phyloP scores from a whole-genome alignment of 805 yeast species.

The Starmerella sirachaensis region DNA sequence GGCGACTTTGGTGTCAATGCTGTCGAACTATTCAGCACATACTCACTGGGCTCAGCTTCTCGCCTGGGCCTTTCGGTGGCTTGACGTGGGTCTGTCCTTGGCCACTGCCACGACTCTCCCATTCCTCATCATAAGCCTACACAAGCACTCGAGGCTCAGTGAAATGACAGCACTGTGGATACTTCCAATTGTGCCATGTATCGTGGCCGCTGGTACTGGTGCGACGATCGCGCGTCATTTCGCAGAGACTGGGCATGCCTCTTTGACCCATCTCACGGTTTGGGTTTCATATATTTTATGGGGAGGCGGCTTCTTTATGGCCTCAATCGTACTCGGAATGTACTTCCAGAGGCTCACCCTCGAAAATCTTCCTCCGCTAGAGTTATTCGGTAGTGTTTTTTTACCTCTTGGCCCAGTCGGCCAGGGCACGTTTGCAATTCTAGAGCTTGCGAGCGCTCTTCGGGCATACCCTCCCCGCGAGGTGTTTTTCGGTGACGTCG shows the following conservation, averaged over 20 bases:
- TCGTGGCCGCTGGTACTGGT: slow-evolving; percentile 3
- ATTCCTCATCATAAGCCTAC: slow-evolving; percentile 1
- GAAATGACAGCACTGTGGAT: slow-evolving; percentile 3
- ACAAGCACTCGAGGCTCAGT: background rate
- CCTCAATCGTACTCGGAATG: slow-evolving; percentile 1
- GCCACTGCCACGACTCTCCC: background rate
- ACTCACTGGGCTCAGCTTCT: background rate
- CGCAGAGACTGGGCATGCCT: slow-evolving; percentile 1
- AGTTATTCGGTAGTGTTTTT: background rate
- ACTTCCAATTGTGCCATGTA: slow-evolving; percentile 1
- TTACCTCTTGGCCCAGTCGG: slow-evolving; percentile 4
- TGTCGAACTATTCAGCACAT: background rate
- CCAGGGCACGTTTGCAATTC: slow-evolving; percentile 2
- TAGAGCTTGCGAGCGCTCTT: slow-evolving; percentile 1
- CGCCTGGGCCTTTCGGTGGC: slow-evolving; percentile 5
- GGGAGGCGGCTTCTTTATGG: slow-evolving; percentile 1
- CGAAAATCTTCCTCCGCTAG: slow-evolving; percentile 2
- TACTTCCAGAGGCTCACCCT: slow-evolving; percentile 5
- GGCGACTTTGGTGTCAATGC: slow-evolving; percentile 1
- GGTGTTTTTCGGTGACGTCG: background rate
- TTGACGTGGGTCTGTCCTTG: background rate
- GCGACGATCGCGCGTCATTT: slow-evolving; percentile 1
- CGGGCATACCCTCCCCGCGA: background rate
- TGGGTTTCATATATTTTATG: background rate
- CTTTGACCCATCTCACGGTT: slow-evolving; percentile 2